These are phyloP conservation scores for Tolypocladium tundrense DNA, from an alignment of 2,329 filamentous ascomycete species.

Conservation along the genomic window DNA sequence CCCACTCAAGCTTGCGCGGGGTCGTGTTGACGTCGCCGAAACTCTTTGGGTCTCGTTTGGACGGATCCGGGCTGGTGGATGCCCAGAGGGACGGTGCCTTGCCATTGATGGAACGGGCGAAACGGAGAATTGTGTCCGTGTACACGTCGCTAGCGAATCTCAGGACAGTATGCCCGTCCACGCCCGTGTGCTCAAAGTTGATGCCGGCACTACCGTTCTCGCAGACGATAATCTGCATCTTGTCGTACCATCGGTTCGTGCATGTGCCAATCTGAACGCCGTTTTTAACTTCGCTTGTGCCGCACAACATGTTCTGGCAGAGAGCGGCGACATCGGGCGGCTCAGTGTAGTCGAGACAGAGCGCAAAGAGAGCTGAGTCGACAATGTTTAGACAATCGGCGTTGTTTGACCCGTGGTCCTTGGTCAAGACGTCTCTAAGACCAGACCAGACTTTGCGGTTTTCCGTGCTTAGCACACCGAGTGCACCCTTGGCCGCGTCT, in stretches of 20 bases:
- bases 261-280: slow-evolving; percentile 96
- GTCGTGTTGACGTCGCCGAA: slow-evolving; percentile 91
- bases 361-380: slow-evolving; percentile 83
- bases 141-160: slow-evolving; percentile 95
- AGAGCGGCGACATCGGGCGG: slow-evolving; percentile 69
- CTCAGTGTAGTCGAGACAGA: slow-evolving; percentile 89
- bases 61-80: slow-evolving; percentile 80
- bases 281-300: slow-evolving; percentile 80
- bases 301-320: slow-evolving; percentile 98
- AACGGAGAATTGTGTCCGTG: slow-evolving; percentile 93
- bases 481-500: slow-evolving; percentile 86
- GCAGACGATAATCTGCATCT: slow-evolving; percentile 97
- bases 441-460: slow-evolving; percentile 96
- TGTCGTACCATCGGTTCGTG: slow-evolving; percentile 98
- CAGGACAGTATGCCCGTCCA: slow-evolving; percentile 93
- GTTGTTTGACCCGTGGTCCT: slow-evolving; percentile 84
- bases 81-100: slow-evolving; percentile 88
- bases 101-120: slow-evolving; percentile 90
- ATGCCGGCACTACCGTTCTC: slow-evolving; percentile 97
- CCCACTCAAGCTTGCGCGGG: slow-evolving; percentile 95
- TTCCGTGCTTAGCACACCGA: slow-evolving; percentile 91
- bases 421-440: slow-evolving; percentile 75
- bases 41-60: slow-evolving; percentile 80
- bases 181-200: slow-evolving; percentile 98
- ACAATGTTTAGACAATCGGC: slow-evolving; percentile 93